phyloP scores from a whole-genome alignment of 805 yeast genomes.

The Yamadazyma ubonensis region DNA sequence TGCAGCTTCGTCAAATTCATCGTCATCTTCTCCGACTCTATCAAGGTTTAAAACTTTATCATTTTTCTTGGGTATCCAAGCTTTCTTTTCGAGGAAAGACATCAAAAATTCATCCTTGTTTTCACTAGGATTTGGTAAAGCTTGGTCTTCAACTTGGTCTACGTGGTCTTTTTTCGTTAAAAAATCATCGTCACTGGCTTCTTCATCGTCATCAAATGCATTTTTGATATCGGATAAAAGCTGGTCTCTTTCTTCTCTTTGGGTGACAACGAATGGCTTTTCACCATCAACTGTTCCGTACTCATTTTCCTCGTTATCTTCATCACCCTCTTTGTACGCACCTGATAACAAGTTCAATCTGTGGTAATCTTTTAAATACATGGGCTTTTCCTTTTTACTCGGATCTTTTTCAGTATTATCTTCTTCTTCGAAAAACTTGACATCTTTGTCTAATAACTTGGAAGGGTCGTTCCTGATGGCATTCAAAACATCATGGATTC shows the following conservation, averaged over 20 bases:
- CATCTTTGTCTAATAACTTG: conserved; percentile 61
- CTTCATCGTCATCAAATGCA: conserved; percentile 53
- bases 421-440: conserved; percentile 60
- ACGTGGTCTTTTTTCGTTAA: conserved; percentile 54
- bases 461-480: conserved; percentile 72
- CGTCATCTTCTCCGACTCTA: conserved; percentile 53
- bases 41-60: conserved; percentile 57
- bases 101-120: conserved; percentile 70
- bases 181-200: conserved; percentile 48
- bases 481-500: conserved; percentile 66
- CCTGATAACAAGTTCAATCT: conserved; percentile 78
- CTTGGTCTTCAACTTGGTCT: conserved; percentile 20
- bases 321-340: conserved; percentile 47
- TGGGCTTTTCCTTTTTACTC: conserved; percentile 54
- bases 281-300: conserved; percentile 48
- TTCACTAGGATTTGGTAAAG: conserved; percentile 58
- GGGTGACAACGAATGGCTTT: conserved; percentile 72
- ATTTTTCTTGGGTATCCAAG: conserved; percentile 81
- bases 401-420: conserved; percentile 17
- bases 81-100: conserved; percentile 71
- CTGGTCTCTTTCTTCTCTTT: conserved; percentile 69
- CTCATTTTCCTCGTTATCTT: conserved; percentile 46
- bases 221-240: conserved; percentile 75
- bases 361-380: conserved; percentile 90
- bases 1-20: conserved; percentile 87